Evolutionary conservation across 352 stramenopile species (phyloP).

Genomic region (Phytopythium helicoides): DNA sequence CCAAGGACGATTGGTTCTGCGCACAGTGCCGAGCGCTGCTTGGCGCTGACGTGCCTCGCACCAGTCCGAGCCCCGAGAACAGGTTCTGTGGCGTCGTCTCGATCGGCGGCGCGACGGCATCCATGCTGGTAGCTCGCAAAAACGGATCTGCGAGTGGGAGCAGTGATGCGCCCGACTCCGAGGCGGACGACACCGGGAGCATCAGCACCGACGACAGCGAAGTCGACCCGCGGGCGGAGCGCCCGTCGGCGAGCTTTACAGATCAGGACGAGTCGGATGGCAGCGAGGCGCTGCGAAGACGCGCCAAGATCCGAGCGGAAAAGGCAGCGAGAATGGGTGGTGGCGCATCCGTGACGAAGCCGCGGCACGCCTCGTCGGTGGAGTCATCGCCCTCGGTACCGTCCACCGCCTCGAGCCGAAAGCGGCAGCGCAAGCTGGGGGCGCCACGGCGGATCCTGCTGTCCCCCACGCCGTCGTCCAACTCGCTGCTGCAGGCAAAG

Average conservation of each 20-base stretch:
- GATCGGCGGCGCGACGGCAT: slow-evolving; percentile 6
- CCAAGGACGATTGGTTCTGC: slow-evolving; percentile 75
- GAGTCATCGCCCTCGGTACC: slow-evolving; percentile 13
- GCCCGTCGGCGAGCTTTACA: slow-evolving; percentile 18
- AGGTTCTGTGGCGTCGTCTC: slow-evolving; percentile 1
- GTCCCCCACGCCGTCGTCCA: not conserved
- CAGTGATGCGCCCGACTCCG: not conserved
- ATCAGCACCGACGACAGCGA: not conserved
- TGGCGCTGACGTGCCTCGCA: slow-evolving; percentile 3
- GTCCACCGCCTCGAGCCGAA: slow-evolving; percentile 12
- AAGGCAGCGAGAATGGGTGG: slow-evolving; percentile 5
- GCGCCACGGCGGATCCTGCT: slow-evolving; percentile 29
- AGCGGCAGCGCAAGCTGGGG: slow-evolving; percentile 42
- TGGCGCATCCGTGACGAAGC: slow-evolving; percentile 6
- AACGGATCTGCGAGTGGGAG: no score
- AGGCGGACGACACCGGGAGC: not conserved
- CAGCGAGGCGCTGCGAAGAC: slow-evolving; percentile 4
- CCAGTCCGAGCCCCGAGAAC: slow-evolving; percentile 11
- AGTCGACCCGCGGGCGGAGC: slow-evolving; percentile 5
- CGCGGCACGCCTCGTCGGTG: slow-evolving; percentile 10
- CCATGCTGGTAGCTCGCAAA: no score
- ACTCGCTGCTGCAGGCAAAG: not conserved
- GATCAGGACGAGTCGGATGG: slow-evolving; percentile 29
- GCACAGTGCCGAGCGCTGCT: slow-evolving; percentile 30
- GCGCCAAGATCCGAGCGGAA: slow-evolving; percentile 11